Percentiles rank a stretch among this genome's conserved stretches.
These are phyloP conservation scores for Comarum palustre DNA, from an alignment of 306 rosid genomes.

Conservation along the genomic window DNA sequence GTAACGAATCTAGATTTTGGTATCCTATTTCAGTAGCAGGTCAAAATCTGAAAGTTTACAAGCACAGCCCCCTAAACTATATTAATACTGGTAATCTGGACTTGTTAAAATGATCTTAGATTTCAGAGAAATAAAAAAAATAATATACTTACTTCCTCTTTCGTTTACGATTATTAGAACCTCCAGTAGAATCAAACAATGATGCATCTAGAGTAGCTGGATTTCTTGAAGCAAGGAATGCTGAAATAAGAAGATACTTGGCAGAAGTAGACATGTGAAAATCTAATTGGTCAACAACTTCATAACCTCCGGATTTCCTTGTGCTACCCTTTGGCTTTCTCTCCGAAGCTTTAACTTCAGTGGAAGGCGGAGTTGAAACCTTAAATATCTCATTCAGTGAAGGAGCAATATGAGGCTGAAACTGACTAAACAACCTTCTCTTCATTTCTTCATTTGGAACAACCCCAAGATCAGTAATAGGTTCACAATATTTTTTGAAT, in stretches of 20 bases:
- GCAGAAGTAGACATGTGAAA: constrained; percentile 87
- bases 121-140: background rate
- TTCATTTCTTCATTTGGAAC: constrained; percentile 65
- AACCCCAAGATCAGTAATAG: constrained; percentile 47
- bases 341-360: constrained; percentile 47
- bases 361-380: constrained; percentile 49
- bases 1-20: background rate
- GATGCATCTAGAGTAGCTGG: constrained; percentile 97
- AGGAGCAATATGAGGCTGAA: constrained; percentile 62
- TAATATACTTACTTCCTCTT: constrained; percentile 63
- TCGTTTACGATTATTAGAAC: constrained; percentile 64
- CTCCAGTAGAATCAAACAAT: constrained; percentile 84
- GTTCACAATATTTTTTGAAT: constrained; percentile 61
- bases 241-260: constrained; percentile 90
- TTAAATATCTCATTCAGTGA: constrained; percentile 71
- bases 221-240: constrained; percentile 93
- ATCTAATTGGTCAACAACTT: constrained; percentile 52
- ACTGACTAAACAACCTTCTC: constrained; percentile 47
- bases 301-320: constrained; percentile 40
- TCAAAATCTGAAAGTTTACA: background rate
- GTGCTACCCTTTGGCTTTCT: constrained; percentile 44
- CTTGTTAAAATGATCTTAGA: background rate
- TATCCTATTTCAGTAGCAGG: background rate
- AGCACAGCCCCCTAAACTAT: background rate
- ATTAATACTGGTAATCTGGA: background rate